These are phyloP conservation scores for Coemansia javaensis DNA, from an alignment of 192 early-diverging fungal genomes.

Conservation along the genomic window DNA sequence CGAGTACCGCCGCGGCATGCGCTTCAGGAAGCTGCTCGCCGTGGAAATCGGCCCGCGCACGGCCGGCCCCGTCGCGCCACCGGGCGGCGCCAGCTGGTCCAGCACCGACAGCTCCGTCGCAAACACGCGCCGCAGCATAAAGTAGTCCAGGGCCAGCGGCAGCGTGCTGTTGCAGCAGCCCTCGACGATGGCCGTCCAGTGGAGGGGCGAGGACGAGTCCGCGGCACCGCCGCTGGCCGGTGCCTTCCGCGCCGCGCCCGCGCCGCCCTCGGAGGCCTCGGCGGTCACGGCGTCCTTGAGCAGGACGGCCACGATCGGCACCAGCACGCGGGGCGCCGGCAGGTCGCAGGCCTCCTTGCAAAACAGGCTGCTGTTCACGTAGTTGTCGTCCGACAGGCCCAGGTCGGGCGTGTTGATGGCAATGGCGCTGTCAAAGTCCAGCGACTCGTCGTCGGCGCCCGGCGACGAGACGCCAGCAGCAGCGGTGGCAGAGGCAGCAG, in stretches of 20 bases:
- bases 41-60: slow-evolving; percentile 15
- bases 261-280: slow-evolving; percentile 5
- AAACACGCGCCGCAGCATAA: slow-evolving; percentile 44
- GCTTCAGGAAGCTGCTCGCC: slow-evolving; percentile 27
- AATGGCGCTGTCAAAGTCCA: slow-evolving; percentile 46
- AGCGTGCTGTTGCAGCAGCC: slow-evolving; percentile 13
- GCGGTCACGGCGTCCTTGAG: slow-evolving; percentile 42
- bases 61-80: slow-evolving; percentile 6
- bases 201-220: not conserved
- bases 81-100: slow-evolving; percentile 8
- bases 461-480: not conserved
- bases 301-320: slow-evolving; percentile 47
- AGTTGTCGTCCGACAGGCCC: slow-evolving; percentile 33
- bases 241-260: not conserved
- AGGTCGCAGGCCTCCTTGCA: slow-evolving; percentile 35
- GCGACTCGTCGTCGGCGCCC: slow-evolving; percentile 18
- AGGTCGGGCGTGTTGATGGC: slow-evolving; percentile 39
- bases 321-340: slow-evolving; percentile 35
- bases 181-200: slow-evolving; percentile 24
- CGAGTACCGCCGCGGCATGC: slow-evolving; percentile 44
- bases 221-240: not conserved
- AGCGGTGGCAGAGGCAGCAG: no score
- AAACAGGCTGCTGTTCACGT: slow-evolving; percentile 33
- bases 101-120: slow-evolving; percentile 32
- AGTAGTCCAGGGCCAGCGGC: slow-evolving; percentile 36